These are phyloP conservation scores for Mycena vulgaris DNA, from an alignment of 768 basidiomycete genomes.

Conservation along the genomic window DNA sequence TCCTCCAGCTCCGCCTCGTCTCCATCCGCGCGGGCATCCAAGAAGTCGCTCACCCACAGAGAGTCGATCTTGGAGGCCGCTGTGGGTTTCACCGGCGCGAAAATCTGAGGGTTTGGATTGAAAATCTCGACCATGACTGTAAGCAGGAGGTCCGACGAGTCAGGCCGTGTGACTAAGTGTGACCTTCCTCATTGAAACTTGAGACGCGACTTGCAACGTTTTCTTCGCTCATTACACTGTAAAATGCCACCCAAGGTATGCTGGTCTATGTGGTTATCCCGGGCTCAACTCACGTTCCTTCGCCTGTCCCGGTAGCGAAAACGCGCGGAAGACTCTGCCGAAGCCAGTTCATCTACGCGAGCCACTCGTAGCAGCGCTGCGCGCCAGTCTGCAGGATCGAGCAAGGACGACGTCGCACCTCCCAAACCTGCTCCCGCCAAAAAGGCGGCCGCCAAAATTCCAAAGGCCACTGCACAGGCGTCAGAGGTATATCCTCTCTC, in stretches of 20 bases:
- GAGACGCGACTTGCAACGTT: background rate
- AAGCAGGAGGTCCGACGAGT: background rate
- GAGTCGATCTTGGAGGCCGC: constrained; percentile 64
- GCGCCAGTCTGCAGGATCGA: constrained; percentile 43
- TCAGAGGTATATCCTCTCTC: constrained; percentile 30
- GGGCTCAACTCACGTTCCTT: background rate
- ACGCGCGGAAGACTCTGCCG: constrained; percentile 60
- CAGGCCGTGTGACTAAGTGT: constrained; percentile 1
- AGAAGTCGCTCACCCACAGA: constrained; percentile 73
- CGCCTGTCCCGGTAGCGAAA: constrained; percentile 64
- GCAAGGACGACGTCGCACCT: constrained; percentile 45
- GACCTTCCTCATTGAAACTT: constrained; percentile 10
- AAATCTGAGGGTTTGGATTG: constrained; percentile 94
- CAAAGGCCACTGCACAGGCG: constrained; percentile 43
- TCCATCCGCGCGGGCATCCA: constrained; percentile 62
- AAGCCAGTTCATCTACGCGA: constrained; percentile 57
- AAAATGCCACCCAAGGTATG: constrained; percentile 58
- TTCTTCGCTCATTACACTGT: constrained; percentile 1
- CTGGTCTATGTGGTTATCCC: background rate
- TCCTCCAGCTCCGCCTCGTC: constrained; percentile 63
- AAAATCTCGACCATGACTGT: constrained; percentile 73
- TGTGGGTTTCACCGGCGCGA: constrained; percentile 58
- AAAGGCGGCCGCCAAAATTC: constrained; percentile 40
- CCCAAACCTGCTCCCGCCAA: constrained; percentile 45
- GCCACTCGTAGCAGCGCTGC: constrained; percentile 63